Evolutionary conservation across 2,329 filamentous ascomycete species (phyloP), one percentile per base, ranked within the genome.

Genomic region (Botryosphaeria dothidea): DNA sequence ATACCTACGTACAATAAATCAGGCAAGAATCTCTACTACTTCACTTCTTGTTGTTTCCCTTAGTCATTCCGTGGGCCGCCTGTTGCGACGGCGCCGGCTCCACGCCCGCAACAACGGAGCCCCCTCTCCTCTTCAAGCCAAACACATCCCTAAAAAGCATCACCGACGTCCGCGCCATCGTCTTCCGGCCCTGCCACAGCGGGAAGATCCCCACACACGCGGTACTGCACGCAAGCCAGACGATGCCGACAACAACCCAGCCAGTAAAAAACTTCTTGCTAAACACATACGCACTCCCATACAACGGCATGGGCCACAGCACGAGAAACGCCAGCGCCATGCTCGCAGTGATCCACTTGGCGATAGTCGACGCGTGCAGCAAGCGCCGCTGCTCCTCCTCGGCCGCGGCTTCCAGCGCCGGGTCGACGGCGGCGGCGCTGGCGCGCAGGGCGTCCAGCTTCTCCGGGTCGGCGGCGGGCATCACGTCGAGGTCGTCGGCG

Each of bases 251-350:
- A 1, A 87, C 83, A 9, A 93, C 86, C 91, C 91, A 93, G 49
- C 91, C 91, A 0, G 90, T 92, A 78, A 94, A 95, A 82, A 95
- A 95, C 27, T 83, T 83, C 81, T 92, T 90, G 76, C 84, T 88
- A 78, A 95, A 96, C 62, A 97, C 85, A 74, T 97, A 97, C 0
- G 86, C 86, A 0, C 84, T 84, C 11, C 92, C 93, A 73, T 95
- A 97, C 87, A 97, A 88, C 1, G 93, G 93, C 85, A 97, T 94
- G 0, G 93, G 93, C 92, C 93, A 97, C 17, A 97, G 84, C 2
- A 97, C 83, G 0, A 97, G 80, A 64, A 96, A 81, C 0, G 87
- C 84, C 0, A 96, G 67, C 0, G 92, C 91, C 80, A 92, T 82
- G 68, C 84, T 75, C 9, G 87, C 80, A 0, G 89, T 91, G 67